These are phyloP conservation scores for Allium cepa DNA, from an alignment of 106 monocot genomes.

Conservation along the genomic window DNA sequence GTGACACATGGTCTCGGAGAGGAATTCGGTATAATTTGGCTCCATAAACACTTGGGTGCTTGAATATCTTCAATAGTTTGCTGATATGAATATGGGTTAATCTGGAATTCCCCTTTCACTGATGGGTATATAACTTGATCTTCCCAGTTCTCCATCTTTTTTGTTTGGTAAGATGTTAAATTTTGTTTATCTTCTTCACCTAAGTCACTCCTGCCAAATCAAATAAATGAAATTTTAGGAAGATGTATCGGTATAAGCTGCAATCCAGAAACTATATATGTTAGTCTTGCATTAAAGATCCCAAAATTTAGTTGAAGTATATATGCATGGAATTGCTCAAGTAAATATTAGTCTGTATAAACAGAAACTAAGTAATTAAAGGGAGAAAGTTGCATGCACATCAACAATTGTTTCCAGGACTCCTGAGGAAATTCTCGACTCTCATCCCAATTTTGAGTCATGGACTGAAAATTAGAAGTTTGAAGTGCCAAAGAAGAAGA, in stretches of 20 bases:
- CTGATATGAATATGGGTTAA: conserved; percentile 9
- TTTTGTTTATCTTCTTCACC: conserved; percentile 42
- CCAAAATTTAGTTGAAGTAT: neutral
- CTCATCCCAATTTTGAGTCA: conserved; percentile 22
- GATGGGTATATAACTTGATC: conserved; percentile 30
- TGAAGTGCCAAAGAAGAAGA: conserved; percentile 14
- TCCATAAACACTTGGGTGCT: conserved; percentile 30
- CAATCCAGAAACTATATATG: no score
- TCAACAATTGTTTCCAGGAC: conserved; percentile 68
- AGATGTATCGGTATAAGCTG: no score
- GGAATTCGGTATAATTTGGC: conserved; percentile 40
- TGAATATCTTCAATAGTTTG: conserved; percentile 33
- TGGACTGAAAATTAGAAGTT: conserved; percentile 20
- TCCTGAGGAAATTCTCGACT: conserved; percentile 41
- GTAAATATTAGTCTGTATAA: neutral
- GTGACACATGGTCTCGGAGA: conserved; percentile 65
- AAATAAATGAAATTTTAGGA: neutral
- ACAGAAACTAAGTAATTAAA: neutral
- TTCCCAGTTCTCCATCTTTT: conserved; percentile 43
- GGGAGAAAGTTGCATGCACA: conserved; percentile 22
- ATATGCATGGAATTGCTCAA: neutral
- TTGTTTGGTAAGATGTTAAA: conserved; percentile 26
- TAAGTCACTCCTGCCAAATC: conserved; percentile 41
- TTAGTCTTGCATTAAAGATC: no score
- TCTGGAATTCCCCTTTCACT: conserved; percentile 32